These are phyloP conservation scores for Isoetes taiwanensis DNA, from an alignment of 75 land plant species.

Conservation along the genomic window DNA sequence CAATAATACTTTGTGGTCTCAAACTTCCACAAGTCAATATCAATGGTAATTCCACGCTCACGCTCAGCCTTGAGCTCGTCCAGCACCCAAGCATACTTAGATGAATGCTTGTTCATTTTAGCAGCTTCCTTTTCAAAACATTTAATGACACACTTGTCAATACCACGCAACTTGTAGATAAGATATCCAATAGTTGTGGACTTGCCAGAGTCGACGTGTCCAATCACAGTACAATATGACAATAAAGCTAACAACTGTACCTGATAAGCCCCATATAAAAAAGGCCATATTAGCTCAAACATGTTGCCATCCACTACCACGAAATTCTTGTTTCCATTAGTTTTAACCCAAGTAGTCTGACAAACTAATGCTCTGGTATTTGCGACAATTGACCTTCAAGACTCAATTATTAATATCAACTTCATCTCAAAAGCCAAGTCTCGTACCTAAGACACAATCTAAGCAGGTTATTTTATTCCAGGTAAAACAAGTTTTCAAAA, in stretches of 20 bases:
- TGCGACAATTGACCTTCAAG: conserved; percentile 94
- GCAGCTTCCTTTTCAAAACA: no score
- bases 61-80: conserved; percentile 33
- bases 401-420: conserved; percentile 83
- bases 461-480: no score
- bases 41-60: conserved; percentile 34
- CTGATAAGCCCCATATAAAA: conserved; percentile 93
- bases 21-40: conserved; percentile 32
- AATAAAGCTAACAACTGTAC: no score
- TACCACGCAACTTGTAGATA: no score
- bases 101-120: no score
- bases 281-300: conserved; percentile 95
- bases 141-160: no score
- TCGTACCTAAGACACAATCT: conserved; percentile 47
- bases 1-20: no score
- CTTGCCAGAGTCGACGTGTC: no score
- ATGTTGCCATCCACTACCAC: conserved; percentile 95
- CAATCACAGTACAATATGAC: no score
- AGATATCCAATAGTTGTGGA: no score
- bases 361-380: conserved; percentile 83
- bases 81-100: conserved; percentile 29
- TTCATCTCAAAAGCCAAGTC: conserved; percentile 53
- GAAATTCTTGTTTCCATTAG: conserved; percentile 96
- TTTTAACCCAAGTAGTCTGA: conserved; percentile 84
- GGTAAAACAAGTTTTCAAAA: no score